These are phyloP conservation scores for Vitellaria paradoxa DNA, from an alignment of 179 eudicot species.

Conservation along the genomic window DNA sequence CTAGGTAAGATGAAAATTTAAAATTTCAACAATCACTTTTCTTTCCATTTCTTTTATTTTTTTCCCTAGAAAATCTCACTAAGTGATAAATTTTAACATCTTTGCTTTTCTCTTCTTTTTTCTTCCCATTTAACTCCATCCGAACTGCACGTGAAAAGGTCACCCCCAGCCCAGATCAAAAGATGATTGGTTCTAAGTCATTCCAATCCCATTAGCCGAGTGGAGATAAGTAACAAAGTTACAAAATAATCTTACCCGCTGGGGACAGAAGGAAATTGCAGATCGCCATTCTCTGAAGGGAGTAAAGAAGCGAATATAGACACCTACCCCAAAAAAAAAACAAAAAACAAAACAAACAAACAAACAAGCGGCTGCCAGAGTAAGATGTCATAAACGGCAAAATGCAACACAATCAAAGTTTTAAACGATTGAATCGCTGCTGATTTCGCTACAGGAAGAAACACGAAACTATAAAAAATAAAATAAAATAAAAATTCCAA, in stretches of 20 bases:
- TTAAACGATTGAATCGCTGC: not conserved
- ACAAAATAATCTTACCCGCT: conserved; percentile 37
- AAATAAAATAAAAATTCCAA: too few relatives aligned
- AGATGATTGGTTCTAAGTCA: too few relatives aligned
- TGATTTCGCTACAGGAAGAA: not conserved
- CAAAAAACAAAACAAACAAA: too few relatives aligned
- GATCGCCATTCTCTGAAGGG: conserved; percentile 30
- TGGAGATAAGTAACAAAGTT: not conserved
- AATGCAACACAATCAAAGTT: not conserved
- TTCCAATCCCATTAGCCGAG: not conserved
- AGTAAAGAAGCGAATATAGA: conserved; percentile 22
- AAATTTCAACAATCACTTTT: too few relatives aligned
- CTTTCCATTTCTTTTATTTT: too few relatives aligned
- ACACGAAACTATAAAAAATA: not conserved
- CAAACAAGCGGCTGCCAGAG: not conserved
- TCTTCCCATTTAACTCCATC: too few relatives aligned
- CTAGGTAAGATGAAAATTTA: too few relatives aligned
- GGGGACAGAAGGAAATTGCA: conserved; percentile 36
- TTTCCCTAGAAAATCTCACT: too few relatives aligned
- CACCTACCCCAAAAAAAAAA: conserved; percentile 38
- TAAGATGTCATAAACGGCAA: not conserved
- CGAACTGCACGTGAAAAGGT: too few relatives aligned
- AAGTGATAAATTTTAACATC: too few relatives aligned
- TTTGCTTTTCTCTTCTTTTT: too few relatives aligned
- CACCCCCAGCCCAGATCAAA: too few relatives aligned